phyloP scores from a whole-genome alignment of 345 rosid species.

The Populus alba region DNA sequence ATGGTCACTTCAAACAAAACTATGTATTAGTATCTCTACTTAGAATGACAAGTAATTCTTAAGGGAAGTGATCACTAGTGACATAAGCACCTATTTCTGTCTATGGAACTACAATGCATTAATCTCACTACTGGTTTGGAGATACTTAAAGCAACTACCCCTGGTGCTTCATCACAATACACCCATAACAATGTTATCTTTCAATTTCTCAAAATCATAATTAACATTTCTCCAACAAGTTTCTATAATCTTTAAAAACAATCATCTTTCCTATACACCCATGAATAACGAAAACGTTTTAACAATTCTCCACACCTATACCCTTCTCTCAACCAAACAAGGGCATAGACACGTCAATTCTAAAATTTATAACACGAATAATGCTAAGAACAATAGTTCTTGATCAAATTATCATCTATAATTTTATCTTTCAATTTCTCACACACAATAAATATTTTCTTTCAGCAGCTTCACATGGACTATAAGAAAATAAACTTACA shows the following conservation, averaged over 20 bases:
- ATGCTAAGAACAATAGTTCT: background rate
- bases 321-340: background rate
- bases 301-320: background rate
- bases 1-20: background rate
- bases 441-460: background rate
- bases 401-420: no score
- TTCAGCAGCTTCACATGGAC: background rate
- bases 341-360: background rate
- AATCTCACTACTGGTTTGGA: background rate
- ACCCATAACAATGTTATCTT: background rate
- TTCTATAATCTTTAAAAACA: background rate
- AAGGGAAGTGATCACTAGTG: background rate
- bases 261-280: background rate
- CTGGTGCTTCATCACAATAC: background rate
- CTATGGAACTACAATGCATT: background rate
- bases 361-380: no score
- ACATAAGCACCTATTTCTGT: background rate
- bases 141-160: no score
- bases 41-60: background rate
- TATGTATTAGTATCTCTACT: background rate
- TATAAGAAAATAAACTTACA: conserved; percentile 31
- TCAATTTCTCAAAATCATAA: background rate
- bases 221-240: background rate
- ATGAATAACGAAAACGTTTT: no score
- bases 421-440: background rate